phyloP scores from a whole-genome alignment of 208 protist species.

The Acanthamoeba triangularis region DNA sequence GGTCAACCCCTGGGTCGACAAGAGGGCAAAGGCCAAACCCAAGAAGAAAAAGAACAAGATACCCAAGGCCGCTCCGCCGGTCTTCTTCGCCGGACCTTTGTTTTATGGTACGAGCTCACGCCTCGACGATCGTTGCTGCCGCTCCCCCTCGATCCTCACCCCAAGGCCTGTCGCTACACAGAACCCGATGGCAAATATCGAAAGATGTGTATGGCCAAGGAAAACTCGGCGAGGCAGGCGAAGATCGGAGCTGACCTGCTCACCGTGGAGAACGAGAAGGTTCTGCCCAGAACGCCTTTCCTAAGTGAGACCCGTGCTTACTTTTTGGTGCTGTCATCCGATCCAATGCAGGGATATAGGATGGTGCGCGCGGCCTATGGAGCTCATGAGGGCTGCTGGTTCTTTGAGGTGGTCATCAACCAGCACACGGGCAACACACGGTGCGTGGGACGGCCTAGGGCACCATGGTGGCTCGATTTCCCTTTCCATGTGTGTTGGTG shows the following conservation, averaged over 20 bases:
- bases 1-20: conserved; percentile 37
- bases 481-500: background rate
- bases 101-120: conserved; percentile 25
- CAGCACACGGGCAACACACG: conserved; percentile 52
- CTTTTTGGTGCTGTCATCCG: background rate
- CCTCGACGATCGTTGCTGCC: background rate
- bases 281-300: background rate
- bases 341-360: conserved; percentile 72
- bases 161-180: background rate
- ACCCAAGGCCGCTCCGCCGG: background rate
- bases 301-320: background rate
- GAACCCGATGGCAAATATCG: conserved; percentile 75
- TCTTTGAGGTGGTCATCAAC: conserved; percentile 81
- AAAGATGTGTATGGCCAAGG: conserved; percentile 76
- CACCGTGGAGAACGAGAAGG: conserved; percentile 61
- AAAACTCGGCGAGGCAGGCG: conserved; percentile 81
- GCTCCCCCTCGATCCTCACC: background rate
- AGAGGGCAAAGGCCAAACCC: background rate
- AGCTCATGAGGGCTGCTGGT: conserved; percentile 78
- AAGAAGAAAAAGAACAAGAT: conserved; percentile 64
- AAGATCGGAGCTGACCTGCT: conserved; percentile 35
- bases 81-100: conserved; percentile 59
- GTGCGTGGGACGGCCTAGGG: background rate
- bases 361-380: conserved; percentile 80
- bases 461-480: background rate